These are phyloP conservation scores for Rusavskia elegans DNA, from an alignment of 495 filamentous ascomycete species.

Conservation along the genomic window DNA sequence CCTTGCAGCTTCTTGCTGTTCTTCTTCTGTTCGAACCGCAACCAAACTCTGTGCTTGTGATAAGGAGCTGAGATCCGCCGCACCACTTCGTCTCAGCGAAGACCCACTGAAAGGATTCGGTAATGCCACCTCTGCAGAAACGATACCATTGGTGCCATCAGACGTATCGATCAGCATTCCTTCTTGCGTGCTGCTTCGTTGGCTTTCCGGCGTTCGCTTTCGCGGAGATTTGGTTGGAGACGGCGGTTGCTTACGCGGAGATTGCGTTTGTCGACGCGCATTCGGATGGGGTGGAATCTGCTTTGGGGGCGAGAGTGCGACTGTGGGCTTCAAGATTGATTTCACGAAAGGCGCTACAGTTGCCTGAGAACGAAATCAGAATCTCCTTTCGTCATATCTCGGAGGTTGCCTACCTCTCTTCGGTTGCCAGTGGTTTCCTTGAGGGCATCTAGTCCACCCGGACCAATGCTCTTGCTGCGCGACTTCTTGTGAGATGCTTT, in stretches of 20 bases:
- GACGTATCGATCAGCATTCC: conserved; percentile 19
- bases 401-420: conserved; percentile 45
- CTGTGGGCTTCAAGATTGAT: conserved; percentile 77
- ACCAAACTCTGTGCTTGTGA: conserved; percentile 25
- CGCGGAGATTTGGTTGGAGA: conserved; percentile 1
- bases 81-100: conserved; percentile 11
- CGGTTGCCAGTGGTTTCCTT: conserved; percentile 67
- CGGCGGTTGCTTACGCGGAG: conserved; percentile 6
- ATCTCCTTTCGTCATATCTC: neutral
- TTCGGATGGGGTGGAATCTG: conserved; percentile 36
- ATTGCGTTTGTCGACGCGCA: conserved; percentile 26
- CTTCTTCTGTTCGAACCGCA: conserved; percentile 51
- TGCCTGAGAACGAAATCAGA: conserved; percentile 23
- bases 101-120: conserved; percentile 13
- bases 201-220: conserved; percentile 5
- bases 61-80: conserved; percentile 16
- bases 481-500: conserved; percentile 48
- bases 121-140: conserved; percentile 19
- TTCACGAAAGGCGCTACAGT: conserved; percentile 41
- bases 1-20: conserved; percentile 60
- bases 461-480: conserved; percentile 88
- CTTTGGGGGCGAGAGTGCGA: conserved; percentile 48
- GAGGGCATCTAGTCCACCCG: conserved; percentile 71
- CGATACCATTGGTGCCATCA: neutral
- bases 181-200: conserved; percentile 13